Evolutionary conservation across 2,329 filamentous ascomycete genomes (phyloP).

Genomic region (Aspergillus novoparasiticus): DNA sequence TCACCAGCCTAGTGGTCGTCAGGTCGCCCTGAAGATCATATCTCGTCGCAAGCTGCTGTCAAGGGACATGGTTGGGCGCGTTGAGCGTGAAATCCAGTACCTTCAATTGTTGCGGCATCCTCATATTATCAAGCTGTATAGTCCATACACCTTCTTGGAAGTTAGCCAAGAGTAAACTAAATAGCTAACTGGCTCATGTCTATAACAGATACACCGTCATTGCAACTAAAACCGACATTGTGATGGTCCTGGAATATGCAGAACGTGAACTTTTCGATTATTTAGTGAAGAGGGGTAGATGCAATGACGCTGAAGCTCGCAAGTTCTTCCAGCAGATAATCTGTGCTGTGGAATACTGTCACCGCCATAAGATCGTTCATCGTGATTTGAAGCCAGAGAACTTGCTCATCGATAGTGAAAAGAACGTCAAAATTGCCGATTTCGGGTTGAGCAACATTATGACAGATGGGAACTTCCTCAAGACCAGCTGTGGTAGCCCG

Average conservation of each 20-base stretch:
- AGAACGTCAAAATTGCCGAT: slow-evolving; percentile 99
- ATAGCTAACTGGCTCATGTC: slow-evolving; percentile 19
- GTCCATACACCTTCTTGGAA: slow-evolving; percentile 31
- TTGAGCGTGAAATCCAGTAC: slow-evolving; percentile 98
- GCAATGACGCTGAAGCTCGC: slow-evolving; percentile 88
- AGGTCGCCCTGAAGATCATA: slow-evolving; percentile 98
- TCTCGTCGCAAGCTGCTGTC: slow-evolving; percentile 94
- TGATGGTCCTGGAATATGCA: slow-evolving; percentile 98
- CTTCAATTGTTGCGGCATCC: slow-evolving; percentile 92
- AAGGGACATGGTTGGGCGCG: slow-evolving; percentile 94
- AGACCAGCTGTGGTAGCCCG: slow-evolving; percentile 96
- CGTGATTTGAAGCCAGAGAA: slow-evolving; percentile 98
- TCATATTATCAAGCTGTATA: slow-evolving; percentile 96
- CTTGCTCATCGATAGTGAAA: slow-evolving; percentile 86
- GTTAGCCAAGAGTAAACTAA: background rate
- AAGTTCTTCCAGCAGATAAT: slow-evolving; percentile 99
- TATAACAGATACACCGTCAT: slow-evolving; percentile 83
- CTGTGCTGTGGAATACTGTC: slow-evolving; percentile 97
- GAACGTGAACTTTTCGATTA: slow-evolving; percentile 97
- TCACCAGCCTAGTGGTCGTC: slow-evolving; percentile 87
- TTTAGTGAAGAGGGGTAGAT: slow-evolving; percentile 89
- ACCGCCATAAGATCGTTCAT: slow-evolving; percentile 98
- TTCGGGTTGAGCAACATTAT: slow-evolving; percentile 99
- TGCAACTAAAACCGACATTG: slow-evolving; percentile 89
- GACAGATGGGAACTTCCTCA: slow-evolving; percentile 98